Evolutionary conservation across 2,329 filamentous ascomycete species (phyloP).

Genomic region (Verticillium isaacii): DNA sequence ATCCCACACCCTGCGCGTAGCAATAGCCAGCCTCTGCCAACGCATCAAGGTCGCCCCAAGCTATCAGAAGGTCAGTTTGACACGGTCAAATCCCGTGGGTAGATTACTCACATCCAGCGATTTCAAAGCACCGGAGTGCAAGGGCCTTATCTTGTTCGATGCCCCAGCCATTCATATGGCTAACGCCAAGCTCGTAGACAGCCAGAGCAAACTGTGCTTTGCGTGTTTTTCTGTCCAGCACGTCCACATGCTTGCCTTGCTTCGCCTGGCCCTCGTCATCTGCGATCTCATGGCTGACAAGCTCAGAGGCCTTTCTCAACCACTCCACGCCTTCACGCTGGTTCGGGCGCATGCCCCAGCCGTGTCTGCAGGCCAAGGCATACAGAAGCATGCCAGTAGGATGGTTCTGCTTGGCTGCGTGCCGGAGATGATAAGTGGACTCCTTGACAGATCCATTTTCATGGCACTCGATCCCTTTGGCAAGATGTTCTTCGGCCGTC

Average conservation of each 20-base stretch:
- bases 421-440: conserved; percentile 90
- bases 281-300: conserved; percentile 74
- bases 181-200: conserved; percentile 93
- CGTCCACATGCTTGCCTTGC: conserved; percentile 58
- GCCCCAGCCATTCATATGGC: conserved; percentile 98
- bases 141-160: conserved; percentile 87
- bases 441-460: conserved; percentile 84
- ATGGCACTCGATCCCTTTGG: conserved; percentile 85
- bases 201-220: conserved; percentile 92
- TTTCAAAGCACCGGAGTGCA: conserved; percentile 90
- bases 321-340: conserved; percentile 85
- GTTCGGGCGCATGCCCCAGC: conserved; percentile 96
- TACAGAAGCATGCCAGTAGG: conserved; percentile 96
- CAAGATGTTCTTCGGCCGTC: conserved; percentile 81
- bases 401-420: conserved; percentile 79
- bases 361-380: conserved; percentile 88
- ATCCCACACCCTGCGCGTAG: conserved; percentile 88
- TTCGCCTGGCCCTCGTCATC: conserved; percentile 69
- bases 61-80: conserved; percentile 28
- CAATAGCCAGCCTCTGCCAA: conserved; percentile 93
- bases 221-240: conserved; percentile 71
- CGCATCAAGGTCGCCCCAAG: conserved; percentile 93
- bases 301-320: conserved; percentile 87
- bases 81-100: neutral
- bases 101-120: conserved; percentile 68